Evolutionary conservation across 768 basidiomycete species (phyloP).

Genomic region (Suillus hirtellus): DNA sequence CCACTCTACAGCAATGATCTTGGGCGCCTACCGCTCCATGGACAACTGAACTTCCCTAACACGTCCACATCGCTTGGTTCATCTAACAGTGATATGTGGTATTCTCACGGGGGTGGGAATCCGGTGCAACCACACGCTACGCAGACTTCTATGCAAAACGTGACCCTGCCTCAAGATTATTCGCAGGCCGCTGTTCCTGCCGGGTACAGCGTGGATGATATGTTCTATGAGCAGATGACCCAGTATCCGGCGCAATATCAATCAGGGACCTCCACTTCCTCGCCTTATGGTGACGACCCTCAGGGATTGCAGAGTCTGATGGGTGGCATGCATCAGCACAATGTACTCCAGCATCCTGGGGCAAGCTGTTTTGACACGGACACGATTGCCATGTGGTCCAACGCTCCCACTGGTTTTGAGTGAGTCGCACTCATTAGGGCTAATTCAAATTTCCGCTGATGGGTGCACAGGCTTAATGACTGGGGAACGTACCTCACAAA

Average conservation of each 20-base stretch:
- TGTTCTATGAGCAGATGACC: constrained; percentile 24
- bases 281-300: neutral
- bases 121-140: constrained; percentile 3
- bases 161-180: constrained; percentile 2
- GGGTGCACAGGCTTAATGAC: constrained; percentile 33
- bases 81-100: constrained; percentile 23
- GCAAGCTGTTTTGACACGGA: constrained; percentile 42
- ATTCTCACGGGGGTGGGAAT: constrained; percentile 13
- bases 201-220: constrained; percentile 22
- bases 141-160: constrained; percentile 5
- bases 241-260: constrained; percentile 6
- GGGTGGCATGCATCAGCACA: neutral
- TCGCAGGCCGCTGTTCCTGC: neutral
- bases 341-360: constrained; percentile 4
- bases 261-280: neutral
- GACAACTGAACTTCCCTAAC: constrained; percentile 22
- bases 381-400: constrained; percentile 63
- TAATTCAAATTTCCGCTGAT: constrained; percentile 6
- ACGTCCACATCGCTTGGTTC: constrained; percentile 11
- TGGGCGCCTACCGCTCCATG: constrained; percentile 52
- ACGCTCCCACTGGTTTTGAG: constrained; percentile 61
- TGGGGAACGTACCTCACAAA: constrained; percentile 41
- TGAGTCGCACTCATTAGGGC: constrained; percentile 33
- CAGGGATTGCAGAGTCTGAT: constrained; percentile 1
- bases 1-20: constrained; percentile 61